Base-by-base conservation (phyloP, 164 flowering plant species). In the Vitis rupestris region DNA sequence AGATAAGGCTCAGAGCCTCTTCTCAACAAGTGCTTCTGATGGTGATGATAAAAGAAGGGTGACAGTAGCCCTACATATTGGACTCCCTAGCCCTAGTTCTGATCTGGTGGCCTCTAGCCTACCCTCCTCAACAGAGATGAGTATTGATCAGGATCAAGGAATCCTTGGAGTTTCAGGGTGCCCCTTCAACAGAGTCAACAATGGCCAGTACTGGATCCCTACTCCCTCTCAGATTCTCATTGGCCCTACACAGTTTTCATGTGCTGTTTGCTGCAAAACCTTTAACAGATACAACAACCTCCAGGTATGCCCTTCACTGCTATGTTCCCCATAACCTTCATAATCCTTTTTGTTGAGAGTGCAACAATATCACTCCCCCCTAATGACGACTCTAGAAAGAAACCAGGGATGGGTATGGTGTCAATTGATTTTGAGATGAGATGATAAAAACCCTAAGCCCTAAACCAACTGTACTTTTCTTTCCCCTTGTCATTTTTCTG, bases 281-380 rank as follows among this genome's bases (percentile, higher is more conserved):
- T 83, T 83, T 60, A 83, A 81, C 73, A 75, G 87, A 79, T 83
- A 83, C 81, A 83, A 83, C 65, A 83, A 83, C 59, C 66, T 83
- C 9, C 87, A 83, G 87, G 87, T 83, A 58, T 54, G n/a, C 55
- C 53, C 56, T 10, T 4, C 7, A 53, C 53, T 51, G 53, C 3
- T 8, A 50, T 50, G 8, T 50, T 50, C 6, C 8, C n/a, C 56
- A 14, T 23, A 23, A 23, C 27, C 27, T 23, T n/a, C n/a, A 53
- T 13, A 53, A 50, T 52, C 19, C 55, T 23, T 44, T 27, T 27
- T 63, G 15, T 15, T 37, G 27, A 3, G 51, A 31, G 15, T 13
- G 17, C 15, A 10, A n/a, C 61, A 50, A 23, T 23, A 23, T 1
- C 27, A 23, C 27, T 1, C 27, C 27, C 27, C 2, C 27, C 27